A percentile compares a stretch with the other conserved stretches of the same genome.
Evolutionary conservation across 75 land plant species (phyloP).

Genomic region (Larix kaempferi): DNA sequence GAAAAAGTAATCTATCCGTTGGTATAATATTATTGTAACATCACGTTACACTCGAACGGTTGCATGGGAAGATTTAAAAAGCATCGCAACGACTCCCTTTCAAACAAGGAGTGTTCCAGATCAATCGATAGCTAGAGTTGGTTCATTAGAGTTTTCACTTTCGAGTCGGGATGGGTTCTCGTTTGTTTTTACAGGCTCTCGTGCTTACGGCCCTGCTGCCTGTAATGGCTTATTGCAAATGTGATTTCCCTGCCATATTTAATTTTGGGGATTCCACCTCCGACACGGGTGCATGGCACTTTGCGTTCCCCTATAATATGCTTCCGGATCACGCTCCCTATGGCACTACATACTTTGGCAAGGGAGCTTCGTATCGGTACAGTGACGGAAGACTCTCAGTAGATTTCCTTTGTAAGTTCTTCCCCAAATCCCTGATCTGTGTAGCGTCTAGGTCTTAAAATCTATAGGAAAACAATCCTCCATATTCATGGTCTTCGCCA

Average conservation of each 20-base stretch:
- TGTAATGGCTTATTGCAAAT: neutral
- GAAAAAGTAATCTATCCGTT: too few relatives aligned
- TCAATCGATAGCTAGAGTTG: too few relatives aligned
- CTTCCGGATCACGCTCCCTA: constrained; percentile 23
- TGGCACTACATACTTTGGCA: constrained; percentile 19
- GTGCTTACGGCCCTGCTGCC: neutral
- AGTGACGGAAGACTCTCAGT: constrained; percentile 24
- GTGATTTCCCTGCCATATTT: constrained; percentile 18
- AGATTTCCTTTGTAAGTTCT: constrained; percentile 8
- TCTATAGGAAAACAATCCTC: neutral
- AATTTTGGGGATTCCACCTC: constrained; percentile 31
- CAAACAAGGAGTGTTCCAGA: too few relatives aligned
- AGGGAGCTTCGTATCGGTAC: constrained; percentile 5
- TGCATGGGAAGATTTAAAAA: too few relatives aligned
- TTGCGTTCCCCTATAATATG: constrained; percentile 9
- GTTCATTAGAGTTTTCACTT: too few relatives aligned
- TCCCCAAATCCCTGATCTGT: neutral
- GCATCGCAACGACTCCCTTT: constrained; percentile 41
- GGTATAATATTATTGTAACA: too few relatives aligned
- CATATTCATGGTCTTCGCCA: neutral
- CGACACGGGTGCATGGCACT: constrained; percentile 23
- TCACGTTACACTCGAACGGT: too few relatives aligned
- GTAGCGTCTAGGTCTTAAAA: neutral
- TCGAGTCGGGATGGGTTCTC: neutral
- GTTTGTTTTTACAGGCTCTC: neutral